Evolutionary conservation across 2,329 filamentous ascomycete genomes (phyloP).

Genomic region (Fusarium dimerum): DNA sequence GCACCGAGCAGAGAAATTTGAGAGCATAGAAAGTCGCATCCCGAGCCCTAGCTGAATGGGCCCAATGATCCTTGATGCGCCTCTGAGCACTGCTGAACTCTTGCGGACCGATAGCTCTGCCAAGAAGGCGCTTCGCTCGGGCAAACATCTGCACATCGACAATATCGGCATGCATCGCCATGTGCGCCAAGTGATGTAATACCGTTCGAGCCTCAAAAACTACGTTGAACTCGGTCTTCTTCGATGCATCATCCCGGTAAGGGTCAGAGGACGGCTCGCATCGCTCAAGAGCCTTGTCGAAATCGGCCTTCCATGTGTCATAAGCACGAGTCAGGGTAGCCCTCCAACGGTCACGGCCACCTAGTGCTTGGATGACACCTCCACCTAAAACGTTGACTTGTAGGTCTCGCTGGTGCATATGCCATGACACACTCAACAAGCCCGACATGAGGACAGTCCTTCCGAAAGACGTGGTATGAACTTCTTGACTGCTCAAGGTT

Average conservation of each 20-base stretch:
- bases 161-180: constrained; percentile 97
- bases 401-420: constrained; percentile 94
- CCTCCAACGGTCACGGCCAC: constrained; percentile 89
- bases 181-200: constrained; percentile 90
- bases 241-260: constrained; percentile 54
- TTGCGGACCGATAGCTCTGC: constrained; percentile 77
- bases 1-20: constrained; percentile 82
- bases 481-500: constrained; percentile 81
- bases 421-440: constrained; percentile 90
- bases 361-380: constrained; percentile 74
- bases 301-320: constrained; percentile 91
- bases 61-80: constrained; percentile 88
- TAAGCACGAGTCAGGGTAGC: constrained; percentile 83
- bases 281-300: constrained; percentile 76
- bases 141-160: constrained; percentile 98
- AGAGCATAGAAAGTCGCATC: constrained; percentile 93
- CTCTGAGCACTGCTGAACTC: constrained; percentile 79
- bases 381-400: constrained; percentile 82
- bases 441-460: constrained; percentile 93
- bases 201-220: constrained; percentile 88
- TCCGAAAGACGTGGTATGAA: constrained; percentile 91
- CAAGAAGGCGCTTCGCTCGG: constrained; percentile 79
- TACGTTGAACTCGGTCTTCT: constrained; percentile 63
- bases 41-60: constrained; percentile 80
- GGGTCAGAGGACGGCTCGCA: constrained; percentile 54